phyloP scores from a whole-genome alignment of 23 red algal genomes.

The Gracilariopsis chorda region DNA sequence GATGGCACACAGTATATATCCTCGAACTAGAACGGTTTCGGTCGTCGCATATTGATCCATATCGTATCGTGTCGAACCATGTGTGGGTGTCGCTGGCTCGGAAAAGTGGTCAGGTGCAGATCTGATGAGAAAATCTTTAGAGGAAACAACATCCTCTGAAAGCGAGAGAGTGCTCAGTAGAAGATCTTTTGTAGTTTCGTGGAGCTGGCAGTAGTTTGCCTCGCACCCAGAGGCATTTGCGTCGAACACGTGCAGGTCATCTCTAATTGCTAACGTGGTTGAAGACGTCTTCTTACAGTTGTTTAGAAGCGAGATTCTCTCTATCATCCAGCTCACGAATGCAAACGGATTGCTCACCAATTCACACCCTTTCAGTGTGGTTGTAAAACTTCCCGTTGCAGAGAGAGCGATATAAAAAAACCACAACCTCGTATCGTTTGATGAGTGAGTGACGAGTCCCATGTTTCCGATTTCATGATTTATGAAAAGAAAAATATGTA shows the following conservation, averaged over 20 bases:
- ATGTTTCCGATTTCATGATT: no score
- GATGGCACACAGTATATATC: background rate
- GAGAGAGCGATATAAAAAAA: no score
- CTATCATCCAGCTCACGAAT: no score
- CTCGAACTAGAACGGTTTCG: background rate
- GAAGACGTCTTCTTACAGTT: background rate
- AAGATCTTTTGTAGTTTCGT: background rate
- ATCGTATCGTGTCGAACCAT: background rate
- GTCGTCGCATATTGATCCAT: background rate
- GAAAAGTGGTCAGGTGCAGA: background rate
- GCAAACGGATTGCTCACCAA: no score
- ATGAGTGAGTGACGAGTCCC: no score
- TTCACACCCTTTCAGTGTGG: no score
- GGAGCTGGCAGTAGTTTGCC: background rate
- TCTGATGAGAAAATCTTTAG: background rate
- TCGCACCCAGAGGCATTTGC: background rate
- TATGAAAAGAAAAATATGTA: no score
- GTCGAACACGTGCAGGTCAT: background rate
- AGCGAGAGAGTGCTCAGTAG: background rate
- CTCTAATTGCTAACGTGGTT: background rate
- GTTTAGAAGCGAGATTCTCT: no score
- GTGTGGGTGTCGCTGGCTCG: background rate
- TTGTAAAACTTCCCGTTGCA: no score
- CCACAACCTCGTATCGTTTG: no score
- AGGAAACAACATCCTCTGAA: background rate